These are phyloP conservation scores for Dothiorella sarmentorum DNA, from an alignment of 2,329 filamentous ascomycete genomes.

Conservation along the genomic window DNA sequence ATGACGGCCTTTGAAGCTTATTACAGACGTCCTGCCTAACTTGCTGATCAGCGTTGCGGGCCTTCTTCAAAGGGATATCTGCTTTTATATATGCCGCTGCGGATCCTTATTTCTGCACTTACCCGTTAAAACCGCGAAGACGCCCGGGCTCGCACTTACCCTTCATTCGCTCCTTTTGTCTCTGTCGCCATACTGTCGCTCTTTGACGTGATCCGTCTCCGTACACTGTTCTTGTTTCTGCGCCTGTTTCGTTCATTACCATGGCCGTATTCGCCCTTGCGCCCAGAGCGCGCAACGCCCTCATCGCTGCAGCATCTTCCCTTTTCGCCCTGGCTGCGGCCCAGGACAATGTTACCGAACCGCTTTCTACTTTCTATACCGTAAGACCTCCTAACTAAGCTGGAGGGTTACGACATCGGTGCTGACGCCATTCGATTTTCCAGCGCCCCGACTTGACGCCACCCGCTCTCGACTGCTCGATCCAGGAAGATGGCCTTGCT, in stretches of 20 bases:
- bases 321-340: constrained; percentile 1
- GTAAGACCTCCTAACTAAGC: not conserved
- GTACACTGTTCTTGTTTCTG: not conserved
- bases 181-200: constrained; percentile 3
- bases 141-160: not conserved
- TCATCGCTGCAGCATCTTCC: constrained; percentile 1
- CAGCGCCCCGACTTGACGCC: constrained; percentile 26
- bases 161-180: constrained; percentile 8
- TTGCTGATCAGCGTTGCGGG: not conserved
- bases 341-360: constrained; percentile 19
- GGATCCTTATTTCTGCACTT: constrained; percentile 13
- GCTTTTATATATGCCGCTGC: constrained; percentile 2
- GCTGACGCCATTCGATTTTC: not conserved
- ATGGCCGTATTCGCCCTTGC: constrained; percentile 1
- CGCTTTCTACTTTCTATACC: constrained; percentile 24
- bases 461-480: constrained; percentile 24
- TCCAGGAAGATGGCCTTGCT: constrained; percentile 19
- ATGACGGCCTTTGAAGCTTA: not conserved
- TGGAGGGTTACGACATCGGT: not conserved
- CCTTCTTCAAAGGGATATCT: not conserved
- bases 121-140: not conserved
- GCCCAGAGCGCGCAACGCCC: not conserved
- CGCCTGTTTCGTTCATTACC: not conserved
- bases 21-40: no score
- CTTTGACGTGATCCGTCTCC: constrained; percentile 5